Percentiles rank a stretch among this genome's conserved stretches.
These are phyloP conservation scores for Neonectria ditissima DNA, from an alignment of 2,329 filamentous ascomycete genomes.

Conservation along the genomic window DNA sequence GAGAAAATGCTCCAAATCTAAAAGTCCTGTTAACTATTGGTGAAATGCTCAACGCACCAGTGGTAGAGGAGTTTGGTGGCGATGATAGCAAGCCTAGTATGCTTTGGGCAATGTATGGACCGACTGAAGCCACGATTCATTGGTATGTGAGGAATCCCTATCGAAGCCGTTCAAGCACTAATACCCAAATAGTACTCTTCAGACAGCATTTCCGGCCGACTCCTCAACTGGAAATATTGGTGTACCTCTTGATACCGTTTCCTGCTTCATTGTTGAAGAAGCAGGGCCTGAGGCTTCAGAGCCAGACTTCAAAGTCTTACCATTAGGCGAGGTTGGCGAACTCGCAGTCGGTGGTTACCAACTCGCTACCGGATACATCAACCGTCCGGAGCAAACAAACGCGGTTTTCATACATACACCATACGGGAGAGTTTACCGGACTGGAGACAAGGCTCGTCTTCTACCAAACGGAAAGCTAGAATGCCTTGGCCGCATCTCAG, in stretches of 20 bases:
- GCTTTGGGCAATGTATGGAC: constrained; percentile 93
- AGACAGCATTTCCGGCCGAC: constrained; percentile 68
- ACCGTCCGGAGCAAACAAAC: constrained; percentile 80
- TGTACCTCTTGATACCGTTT: constrained; percentile 82
- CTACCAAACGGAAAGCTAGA: constrained; percentile 77
- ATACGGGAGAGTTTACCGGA: constrained; percentile 82
- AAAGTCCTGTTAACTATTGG: constrained; percentile 86
- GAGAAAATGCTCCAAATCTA: constrained; percentile 74
- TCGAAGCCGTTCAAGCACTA: background rate
- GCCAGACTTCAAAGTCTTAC: constrained; percentile 64
- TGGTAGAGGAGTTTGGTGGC: constrained; percentile 84
- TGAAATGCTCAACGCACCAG: constrained; percentile 86
- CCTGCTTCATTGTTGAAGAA: constrained; percentile 75
- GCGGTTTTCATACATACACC: constrained; percentile 76
- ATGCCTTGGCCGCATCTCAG: constrained; percentile 82
- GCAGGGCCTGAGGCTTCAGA: constrained; percentile 35
- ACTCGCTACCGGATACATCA: constrained; percentile 83
- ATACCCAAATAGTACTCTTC: constrained; percentile 69
- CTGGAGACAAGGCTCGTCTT: constrained; percentile 84
- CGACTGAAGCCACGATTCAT: constrained; percentile 92
- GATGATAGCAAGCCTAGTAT: constrained; percentile 66
- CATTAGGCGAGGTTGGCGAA: constrained; percentile 78
- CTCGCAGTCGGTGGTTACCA: constrained; percentile 85
- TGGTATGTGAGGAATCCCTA: constrained; percentile 60
- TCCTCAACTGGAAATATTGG: constrained; percentile 79